Evolutionary conservation across 1,139 yeast genomes (phyloP), one percentile per base, ranked within the genome.

Genomic region (Magnusiomyces sp.): DNA sequence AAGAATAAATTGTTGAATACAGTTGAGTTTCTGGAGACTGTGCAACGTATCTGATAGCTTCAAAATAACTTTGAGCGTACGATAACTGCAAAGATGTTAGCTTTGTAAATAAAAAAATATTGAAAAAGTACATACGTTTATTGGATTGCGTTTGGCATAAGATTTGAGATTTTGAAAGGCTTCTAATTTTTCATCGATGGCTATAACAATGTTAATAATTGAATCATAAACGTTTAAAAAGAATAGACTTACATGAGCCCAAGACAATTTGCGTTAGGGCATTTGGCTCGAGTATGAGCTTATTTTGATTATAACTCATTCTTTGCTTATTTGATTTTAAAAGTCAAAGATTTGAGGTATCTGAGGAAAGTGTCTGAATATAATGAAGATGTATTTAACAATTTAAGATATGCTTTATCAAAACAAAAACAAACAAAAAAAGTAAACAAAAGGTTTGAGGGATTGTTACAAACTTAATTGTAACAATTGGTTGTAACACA

Each of bases 131-230:
- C 58, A 50, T 48, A 80, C 64, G 54, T 81, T 78, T 13, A 85
- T 82, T 50, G 75, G 70, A 51, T 81, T 85, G 52, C 80, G 71
- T 61, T 86, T 86, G 40, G 85, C 83, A 58, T 80, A 84, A 0
- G 84, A 76, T 58, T 85, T 85, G 56, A 84, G 73, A 23, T 71
- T 72, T 9, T 72, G 67, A 2, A 84, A 68, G 11, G 71, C 61
- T 5, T 64, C 62, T n/a, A 72, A 57, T 58, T 77, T 77, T n/a
- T 41, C 32, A 14, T 51, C 53, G n/a, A 45, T 41, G 34, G 45
- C 52, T 50, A 32, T 17, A 44, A 44, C 36, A 33, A 23, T 20
- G 29, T 37, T 20, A 37, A 34, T 16, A 34, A 9, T 16, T n/a
- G 17, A 9, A n/a, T n/a, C 14, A 9, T n/a, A 4, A 34, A 34